These are phyloP conservation scores for Mortierella sp. DNA, from an alignment of 371 early-diverging fungal species.

Conservation along the genomic window DNA sequence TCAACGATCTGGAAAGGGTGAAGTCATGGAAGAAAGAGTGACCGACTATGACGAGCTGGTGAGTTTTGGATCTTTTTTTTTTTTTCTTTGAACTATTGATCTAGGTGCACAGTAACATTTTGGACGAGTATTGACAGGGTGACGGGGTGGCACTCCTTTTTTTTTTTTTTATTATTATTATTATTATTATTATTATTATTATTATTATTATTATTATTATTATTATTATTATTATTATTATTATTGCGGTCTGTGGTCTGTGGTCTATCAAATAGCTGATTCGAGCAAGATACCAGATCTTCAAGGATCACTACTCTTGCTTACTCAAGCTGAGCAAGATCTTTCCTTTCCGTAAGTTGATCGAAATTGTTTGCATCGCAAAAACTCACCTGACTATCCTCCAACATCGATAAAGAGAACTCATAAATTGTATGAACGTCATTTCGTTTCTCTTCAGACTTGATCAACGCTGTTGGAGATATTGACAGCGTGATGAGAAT, in stretches of 20 bases:
- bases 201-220: too few species aligned
- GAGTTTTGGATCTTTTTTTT: too few species aligned
- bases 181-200: too few species aligned
- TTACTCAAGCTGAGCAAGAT: conserved; percentile 69
- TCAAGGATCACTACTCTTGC: conserved; percentile 74
- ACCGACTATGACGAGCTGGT: conserved; percentile 74
- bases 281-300: conserved; percentile 71
- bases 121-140: too few species aligned
- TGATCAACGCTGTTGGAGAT: conserved; percentile 72
- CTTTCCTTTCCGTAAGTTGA: conserved; percentile 78
- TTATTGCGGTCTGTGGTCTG: too few species aligned
- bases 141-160: too few species aligned
- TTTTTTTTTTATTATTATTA: too few species aligned
- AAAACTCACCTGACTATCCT: background rate
- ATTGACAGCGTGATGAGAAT: conserved; percentile 73
- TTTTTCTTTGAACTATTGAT: too few species aligned
- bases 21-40: conserved; percentile 72
- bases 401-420: background rate
- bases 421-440: background rate
- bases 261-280: conserved; percentile 53
- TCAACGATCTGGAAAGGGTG: conserved; percentile 67
- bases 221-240: too few species aligned
- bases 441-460: conserved; percentile 51
- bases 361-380: background rate
- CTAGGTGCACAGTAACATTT: too few species aligned